Evolutionary conservation across 257 asterid genomes (phyloP).

Genomic region (Solanum habrochaites): DNA sequence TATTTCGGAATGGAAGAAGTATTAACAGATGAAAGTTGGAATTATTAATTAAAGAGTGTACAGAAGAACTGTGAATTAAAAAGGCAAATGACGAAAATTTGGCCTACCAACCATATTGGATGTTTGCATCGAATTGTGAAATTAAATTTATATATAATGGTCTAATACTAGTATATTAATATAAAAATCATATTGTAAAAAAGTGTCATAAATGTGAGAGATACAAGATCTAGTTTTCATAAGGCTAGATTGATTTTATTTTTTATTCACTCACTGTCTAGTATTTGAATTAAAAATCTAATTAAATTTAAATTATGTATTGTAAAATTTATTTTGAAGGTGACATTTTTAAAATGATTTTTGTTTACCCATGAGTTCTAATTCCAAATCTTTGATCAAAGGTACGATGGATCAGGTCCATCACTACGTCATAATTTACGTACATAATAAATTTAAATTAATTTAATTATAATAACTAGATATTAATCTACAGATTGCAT

Average conservation of each 20-base stretch:
- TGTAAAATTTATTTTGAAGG: too few relatives aligned
- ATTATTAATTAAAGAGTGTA: neutral
- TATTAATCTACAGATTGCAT: neutral
- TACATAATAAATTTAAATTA: too few relatives aligned
- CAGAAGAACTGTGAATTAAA: neutral
- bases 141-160: neutral
- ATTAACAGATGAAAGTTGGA: neutral
- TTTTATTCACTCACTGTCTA: too few relatives aligned
- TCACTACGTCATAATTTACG: accelerated
- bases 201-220: neutral
- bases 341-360: too few relatives aligned
- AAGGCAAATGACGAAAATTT: neutral
- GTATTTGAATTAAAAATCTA: too few relatives aligned
- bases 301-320: too few relatives aligned
- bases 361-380: accelerated
- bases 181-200: too few relatives aligned
- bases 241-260: neutral
- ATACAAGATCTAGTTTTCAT: neutral
- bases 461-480: neutral
- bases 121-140: neutral
- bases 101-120: neutral
- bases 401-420: too few relatives aligned
- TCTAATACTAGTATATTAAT: too few relatives aligned
- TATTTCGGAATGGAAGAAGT: too few relatives aligned
- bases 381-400: too few relatives aligned